Evolutionary conservation across 805 yeast genomes (phyloP), one percentile per base, ranked within the genome.

Genomic region (Monosporozyma unispora): DNA sequence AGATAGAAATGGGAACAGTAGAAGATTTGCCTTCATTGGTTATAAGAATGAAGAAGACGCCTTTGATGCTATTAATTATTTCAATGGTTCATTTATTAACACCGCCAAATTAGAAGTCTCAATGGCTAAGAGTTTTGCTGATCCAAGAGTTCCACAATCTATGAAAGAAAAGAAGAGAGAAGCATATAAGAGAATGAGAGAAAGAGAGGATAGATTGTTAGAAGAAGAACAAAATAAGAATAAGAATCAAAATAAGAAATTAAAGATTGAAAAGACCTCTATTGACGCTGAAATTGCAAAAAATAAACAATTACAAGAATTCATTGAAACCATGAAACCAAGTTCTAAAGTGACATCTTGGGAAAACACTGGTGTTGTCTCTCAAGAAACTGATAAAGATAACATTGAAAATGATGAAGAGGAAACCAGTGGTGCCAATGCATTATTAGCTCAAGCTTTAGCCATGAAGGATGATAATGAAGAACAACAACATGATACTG

Each of bases 21-120:
- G 99, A 67, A 75, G 95, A 57, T 93, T 93, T 73, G 98, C 96
- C 6, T 93, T 93, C 59, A 73, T 93, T 47, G 99, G 99, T 0
- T 93, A 78, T 66, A 82, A 80, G 58, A 73, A 80, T n/a, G 72
- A 69, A 18, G 74, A 69, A 11, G 96, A 86, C 59, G 98, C 99
- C 1, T 78, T 75, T 46, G 76, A 73, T 43, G 96, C 96, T 0
- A 91, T 82, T 6, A 73, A 70, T 45, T 88, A 77, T 66, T 90
- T 84, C 66, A 74, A 93, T 68, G 74, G 77, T 7, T 78, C 95
- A 1, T 93, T 80, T 64, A 80, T 93, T 50, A 93, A 87, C 59
- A 89, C 97, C 1, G 75, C 95, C 1, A 79, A 77, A 57, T 76
- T 93, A 18, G 81, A 80, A 43, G 98, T 93, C 12, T 80, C 80